Conservation (phyloP, 2,329 filamentous ascomycete genomes). For the Ophiostoma novo-ulmi region DNA sequence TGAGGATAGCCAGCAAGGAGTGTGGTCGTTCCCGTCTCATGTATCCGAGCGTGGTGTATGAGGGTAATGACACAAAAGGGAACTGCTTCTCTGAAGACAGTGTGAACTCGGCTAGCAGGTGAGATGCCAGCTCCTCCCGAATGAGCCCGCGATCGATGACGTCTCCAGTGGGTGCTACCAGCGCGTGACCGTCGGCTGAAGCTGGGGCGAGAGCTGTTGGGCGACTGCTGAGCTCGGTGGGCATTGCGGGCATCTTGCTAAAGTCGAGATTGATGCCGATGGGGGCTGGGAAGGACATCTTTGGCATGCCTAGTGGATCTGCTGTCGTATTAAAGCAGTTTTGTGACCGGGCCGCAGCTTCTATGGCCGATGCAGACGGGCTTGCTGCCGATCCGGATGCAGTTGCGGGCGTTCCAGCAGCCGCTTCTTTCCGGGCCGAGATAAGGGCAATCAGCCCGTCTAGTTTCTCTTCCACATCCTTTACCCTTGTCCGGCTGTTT, state of each 20-base stretch:
- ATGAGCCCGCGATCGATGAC: conserved; percentile 26
- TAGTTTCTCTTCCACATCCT: conserved; percentile 29
- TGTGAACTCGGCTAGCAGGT: conserved; percentile 21
- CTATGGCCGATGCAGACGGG: background rate
- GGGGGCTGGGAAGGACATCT: background rate
- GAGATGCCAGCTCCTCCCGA: conserved; percentile 21
- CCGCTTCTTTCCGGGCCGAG: conserved; percentile 29
- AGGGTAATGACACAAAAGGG: conserved; percentile 27
- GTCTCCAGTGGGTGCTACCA: conserved; percentile 18
- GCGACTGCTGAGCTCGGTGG: background rate
- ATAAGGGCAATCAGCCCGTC: conserved; percentile 33
- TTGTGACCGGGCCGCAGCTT: background rate
- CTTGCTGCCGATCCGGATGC: conserved; percentile 26
- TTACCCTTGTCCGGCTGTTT: conserved; percentile 27
- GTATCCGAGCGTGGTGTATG: conserved; percentile 22
- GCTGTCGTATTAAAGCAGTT: background rate
- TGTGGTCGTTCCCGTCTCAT: conserved; percentile 28
- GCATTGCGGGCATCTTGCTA: background rate
- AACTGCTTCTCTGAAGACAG: conserved; percentile 20
- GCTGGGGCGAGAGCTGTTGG: background rate
- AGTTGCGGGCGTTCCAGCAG: conserved; percentile 22
- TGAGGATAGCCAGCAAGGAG: conserved; percentile 28
- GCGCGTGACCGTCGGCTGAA: background rate
- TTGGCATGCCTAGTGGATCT: background rate
- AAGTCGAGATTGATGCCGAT: background rate